Conservation (phyloP, 2,329 filamentous ascomycete species). For the Colletotrichum higginsianum region DNA sequence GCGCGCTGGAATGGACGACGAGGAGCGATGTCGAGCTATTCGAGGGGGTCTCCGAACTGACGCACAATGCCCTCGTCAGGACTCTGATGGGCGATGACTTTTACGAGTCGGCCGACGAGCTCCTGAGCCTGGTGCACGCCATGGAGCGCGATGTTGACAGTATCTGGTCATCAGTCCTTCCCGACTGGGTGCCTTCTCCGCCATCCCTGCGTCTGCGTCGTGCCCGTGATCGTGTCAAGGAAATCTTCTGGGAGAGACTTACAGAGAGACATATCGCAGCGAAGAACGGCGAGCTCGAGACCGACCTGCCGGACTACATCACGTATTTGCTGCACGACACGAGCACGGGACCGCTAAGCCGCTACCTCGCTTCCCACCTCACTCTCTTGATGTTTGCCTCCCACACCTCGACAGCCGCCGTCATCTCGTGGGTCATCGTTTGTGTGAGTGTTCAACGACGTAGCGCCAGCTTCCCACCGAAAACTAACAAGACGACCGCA, state of each 20-base stretch:
- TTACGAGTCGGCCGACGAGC: slow-evolving; percentile 37
- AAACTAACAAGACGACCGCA: not conserved
- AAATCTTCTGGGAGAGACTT: slow-evolving; percentile 43
- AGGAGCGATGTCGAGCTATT: slow-evolving; percentile 33
- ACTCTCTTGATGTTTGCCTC: slow-evolving; percentile 44
- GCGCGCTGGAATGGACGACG: slow-evolving; percentile 39
- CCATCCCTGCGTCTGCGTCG: slow-evolving; percentile 32
- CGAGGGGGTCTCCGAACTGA: slow-evolving; percentile 34
- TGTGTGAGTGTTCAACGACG: slow-evolving; percentile 30
- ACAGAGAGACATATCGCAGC: slow-evolving; percentile 28
- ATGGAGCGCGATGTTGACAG: slow-evolving; percentile 41
- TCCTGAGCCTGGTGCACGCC: slow-evolving; percentile 37
- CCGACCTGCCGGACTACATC: slow-evolving; percentile 42
- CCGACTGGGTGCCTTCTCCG: slow-evolving; percentile 41
- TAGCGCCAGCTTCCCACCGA: too few relatives aligned
- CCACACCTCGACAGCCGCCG: slow-evolving; percentile 41
- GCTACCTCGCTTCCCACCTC: slow-evolving; percentile 39
- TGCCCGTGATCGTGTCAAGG: slow-evolving; percentile 40
- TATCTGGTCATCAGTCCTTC: slow-evolving; percentile 36
- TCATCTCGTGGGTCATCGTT: slow-evolving; percentile 42
- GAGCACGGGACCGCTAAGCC: slow-evolving; percentile 34
- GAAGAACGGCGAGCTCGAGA: slow-evolving; percentile 24
- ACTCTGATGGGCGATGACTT: slow-evolving; percentile 45
- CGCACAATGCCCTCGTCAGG: slow-evolving; percentile 40
- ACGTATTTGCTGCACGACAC: slow-evolving; percentile 42